Evolutionary conservation across 371 early-diverging fungal species (phyloP).

Genomic region (Mortierella sp.): DNA sequence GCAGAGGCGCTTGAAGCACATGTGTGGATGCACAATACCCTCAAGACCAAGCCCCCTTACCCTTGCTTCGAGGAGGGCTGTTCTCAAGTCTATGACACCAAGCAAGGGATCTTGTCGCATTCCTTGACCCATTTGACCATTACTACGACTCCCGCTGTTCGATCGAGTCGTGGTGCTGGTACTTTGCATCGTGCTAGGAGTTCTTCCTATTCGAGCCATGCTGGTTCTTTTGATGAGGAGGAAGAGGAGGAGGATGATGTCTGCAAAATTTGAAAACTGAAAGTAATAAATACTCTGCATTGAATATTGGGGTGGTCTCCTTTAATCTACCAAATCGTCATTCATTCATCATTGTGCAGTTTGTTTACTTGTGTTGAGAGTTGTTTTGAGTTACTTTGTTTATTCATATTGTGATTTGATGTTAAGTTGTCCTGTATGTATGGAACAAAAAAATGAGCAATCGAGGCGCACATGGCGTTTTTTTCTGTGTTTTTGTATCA

Average conservation of each 20-base stretch:
- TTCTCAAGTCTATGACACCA: slow-evolving; percentile 48
- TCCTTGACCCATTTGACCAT: slow-evolving; percentile 34
- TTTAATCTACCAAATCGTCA: too few relatives aligned
- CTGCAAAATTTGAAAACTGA: too few relatives aligned
- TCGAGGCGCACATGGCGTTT: slow-evolving; percentile 10
- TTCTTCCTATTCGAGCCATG: background rate
- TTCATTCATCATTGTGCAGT: slow-evolving; percentile 1
- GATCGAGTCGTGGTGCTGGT: background rate
- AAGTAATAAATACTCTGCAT: background rate
- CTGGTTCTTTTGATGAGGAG: background rate
- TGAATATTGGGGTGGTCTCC: too few relatives aligned
- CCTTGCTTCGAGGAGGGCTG: slow-evolving; percentile 55
- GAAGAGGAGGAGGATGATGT: background rate
- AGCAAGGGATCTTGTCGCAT: slow-evolving; percentile 39
- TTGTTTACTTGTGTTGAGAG: background rate
- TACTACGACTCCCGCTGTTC: background rate
- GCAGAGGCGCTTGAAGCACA: slow-evolving; percentile 42
- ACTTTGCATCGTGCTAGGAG: background rate
- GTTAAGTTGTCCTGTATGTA: background rate
- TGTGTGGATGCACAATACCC: slow-evolving; percentile 55
- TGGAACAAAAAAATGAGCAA: background rate
- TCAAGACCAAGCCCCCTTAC: slow-evolving; percentile 51
- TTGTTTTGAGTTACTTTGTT: background rate
- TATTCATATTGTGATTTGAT: background rate
- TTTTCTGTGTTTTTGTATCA: background rate